Evolutionary conservation across 129 eudicot species (phyloP).

Genomic region (Cynara cardunculus): DNA sequence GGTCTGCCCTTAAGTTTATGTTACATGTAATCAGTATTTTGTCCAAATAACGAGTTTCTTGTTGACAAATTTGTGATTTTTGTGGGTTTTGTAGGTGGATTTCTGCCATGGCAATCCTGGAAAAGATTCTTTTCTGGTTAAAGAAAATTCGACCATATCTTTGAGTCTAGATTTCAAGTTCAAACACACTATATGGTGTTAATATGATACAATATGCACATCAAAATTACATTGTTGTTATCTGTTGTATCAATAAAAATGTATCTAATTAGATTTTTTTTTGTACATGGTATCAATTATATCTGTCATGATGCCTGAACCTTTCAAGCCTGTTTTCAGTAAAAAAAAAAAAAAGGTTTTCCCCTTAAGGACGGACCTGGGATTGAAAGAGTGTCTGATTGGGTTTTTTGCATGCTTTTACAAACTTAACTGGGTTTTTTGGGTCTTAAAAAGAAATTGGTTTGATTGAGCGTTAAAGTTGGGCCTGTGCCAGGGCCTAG

Average conservation of each 20-base stretch:
- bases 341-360: no score
- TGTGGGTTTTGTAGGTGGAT: conserved; percentile 65
- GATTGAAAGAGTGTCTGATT: not conserved
- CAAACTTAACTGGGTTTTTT: not conserved
- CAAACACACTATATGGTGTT: not conserved
- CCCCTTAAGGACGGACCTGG: no score
- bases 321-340: not conserved
- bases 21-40: not conserved
- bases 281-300: not conserved
- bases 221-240: not conserved
- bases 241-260: not conserved
- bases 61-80: not conserved
- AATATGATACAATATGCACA: conserved; percentile 10
- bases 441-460: not conserved
- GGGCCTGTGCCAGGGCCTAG: not conserved
- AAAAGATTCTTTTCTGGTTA: conserved; percentile 86
- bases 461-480: not conserved
- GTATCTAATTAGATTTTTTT: not conserved
- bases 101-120: conserved; percentile 98
- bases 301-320: not conserved
- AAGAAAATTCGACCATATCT: not conserved
- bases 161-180: not conserved
- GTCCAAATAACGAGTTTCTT: no score
- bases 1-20: no score
- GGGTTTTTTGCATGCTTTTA: not conserved